Base-by-base conservation (phyloP, 176 grass and related monocot species). In the Aechmea fasciata region DNA sequence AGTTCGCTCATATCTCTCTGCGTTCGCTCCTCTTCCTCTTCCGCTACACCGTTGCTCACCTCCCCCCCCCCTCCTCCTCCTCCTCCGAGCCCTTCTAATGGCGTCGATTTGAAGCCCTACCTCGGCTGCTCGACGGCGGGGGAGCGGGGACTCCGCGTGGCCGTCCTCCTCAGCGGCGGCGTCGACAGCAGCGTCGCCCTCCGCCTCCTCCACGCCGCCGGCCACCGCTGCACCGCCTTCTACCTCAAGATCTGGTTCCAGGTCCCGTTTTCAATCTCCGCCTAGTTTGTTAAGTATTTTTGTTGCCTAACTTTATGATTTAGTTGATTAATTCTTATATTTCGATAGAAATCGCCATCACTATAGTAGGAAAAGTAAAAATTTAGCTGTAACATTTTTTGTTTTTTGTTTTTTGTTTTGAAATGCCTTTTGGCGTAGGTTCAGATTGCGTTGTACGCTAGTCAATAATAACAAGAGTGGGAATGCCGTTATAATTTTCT, bases 191-290 rank as follows among this genome's bases (percentile, higher is more conserved):
- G 89, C 80, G 90, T 90, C 73, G 89, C 89, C 14, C 94, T 99
- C 50, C 84, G 89, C 41, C 89, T 88, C 71, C 89, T 99, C 81
- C 94, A 99, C 62, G 87, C 89, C 23, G 84, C 94, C 2, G 94
- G 89, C 15, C 89, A 99, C 50, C 26, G 73, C 14, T 93, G 89
- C 55, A 99, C 89, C 10, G 89, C 94, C 3, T 99, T 93, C 87
- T 99, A 99, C 75, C 94, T 99, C 17, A 93, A 99, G 66, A 99
- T 99, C 64, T 99, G 87, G 94, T 99, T 99, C 72, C 94, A 99
- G 80, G 94, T 93, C 47, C 50, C 13, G 0, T 59, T 59, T 59
- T 59, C 12, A 6, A 18, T 59, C 19, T 59, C 54, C 19, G 54
- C 15, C 19, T 1, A 14, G 15, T 19, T 59, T 9, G 15, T 13